phyloP scores from a whole-genome alignment of 2,329 filamentous ascomycete genomes.

The Magnaporthales sp. region DNA sequence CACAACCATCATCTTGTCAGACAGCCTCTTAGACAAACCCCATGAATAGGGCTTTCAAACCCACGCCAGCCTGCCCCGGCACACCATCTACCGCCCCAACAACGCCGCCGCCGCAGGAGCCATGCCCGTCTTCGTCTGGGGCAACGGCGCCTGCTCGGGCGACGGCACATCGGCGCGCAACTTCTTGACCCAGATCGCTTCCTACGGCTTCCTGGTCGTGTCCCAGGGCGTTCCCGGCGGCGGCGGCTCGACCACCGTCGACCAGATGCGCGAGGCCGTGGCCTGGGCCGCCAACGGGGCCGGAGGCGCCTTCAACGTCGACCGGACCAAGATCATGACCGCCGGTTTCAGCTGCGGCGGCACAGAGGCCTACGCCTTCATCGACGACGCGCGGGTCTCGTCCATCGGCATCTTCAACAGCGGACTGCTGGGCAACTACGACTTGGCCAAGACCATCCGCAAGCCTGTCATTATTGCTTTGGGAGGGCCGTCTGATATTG shows the following conservation, averaged over 20 bases:
- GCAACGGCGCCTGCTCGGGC: slow-evolving; percentile 19
- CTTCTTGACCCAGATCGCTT: slow-evolving; percentile 17
- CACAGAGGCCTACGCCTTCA: slow-evolving; percentile 17
- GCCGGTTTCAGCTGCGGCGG: slow-evolving; percentile 22
- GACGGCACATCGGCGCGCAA: slow-evolving; percentile 10
- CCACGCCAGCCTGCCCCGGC: slow-evolving; percentile 3
- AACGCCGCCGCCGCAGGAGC: slow-evolving; percentile 9
- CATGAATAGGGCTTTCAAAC: not conserved
- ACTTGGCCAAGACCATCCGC: not conserved
- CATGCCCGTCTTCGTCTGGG: slow-evolving; percentile 20
- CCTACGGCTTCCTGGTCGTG: slow-evolving; percentile 18
- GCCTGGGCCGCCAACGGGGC: slow-evolving; percentile 13
- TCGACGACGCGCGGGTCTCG: slow-evolving; percentile 13
- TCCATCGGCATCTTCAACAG: slow-evolving; percentile 18
- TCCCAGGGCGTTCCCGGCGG: slow-evolving; percentile 14
- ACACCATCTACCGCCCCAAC: slow-evolving; percentile 17
- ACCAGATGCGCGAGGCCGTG: slow-evolving; percentile 14
- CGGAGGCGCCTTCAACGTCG: slow-evolving; percentile 13
- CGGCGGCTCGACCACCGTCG: slow-evolving; percentile 14
- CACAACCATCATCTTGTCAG: too few relatives aligned
- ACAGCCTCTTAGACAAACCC: not conserved
- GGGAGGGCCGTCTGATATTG: slow-evolving; percentile 6
- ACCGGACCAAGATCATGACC: slow-evolving; percentile 16
- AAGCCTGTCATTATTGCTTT: slow-evolving; percentile 8
- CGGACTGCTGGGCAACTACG: slow-evolving; percentile 8